Evolutionary conservation across 2,329 filamentous ascomycete species (phyloP), one percentile per base, ranked within the genome.

Genomic region (Arthrobotrys megalospora): DNA sequence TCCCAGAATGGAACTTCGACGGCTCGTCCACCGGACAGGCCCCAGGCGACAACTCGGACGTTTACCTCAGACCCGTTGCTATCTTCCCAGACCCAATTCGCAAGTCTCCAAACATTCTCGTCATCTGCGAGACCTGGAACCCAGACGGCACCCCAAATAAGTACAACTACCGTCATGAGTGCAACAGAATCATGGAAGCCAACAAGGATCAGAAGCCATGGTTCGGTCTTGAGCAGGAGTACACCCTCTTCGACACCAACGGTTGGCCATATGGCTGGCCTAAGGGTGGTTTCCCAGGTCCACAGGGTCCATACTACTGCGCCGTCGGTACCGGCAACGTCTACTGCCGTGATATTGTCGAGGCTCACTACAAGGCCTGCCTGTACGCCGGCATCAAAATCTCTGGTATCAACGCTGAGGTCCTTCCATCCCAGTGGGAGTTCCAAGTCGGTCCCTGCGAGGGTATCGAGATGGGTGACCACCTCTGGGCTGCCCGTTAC

Each of bases 171-270:
- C 93, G 96, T 82, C 92, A 97, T 85, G 95, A 98, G 84, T 92
- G 91, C 83, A 90, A 90, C 84, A 92, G 96, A 86, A 88, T 97
- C 83, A 97, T 98, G 93, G 90, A 96, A 86, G 89, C 91, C 80
- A 91, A 97, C 86, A 91, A 91, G 85, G 88, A 90, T 73, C 91
- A 95, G 83, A 88, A 92, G 85, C 94, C 96, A 84, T 98, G 95
- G 96, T 99, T 98, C 86, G 96, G 96, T 86, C 91, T 99, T 16
- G 95, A 97, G 85, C 95, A 98, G 85, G 95, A 98, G 86, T 98
- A 98, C 89, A 98, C 93, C 79, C 91, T 96, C 53, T 91, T 98
- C 82, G 94, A 95, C 84, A 86, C 90, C 82, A 90, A 91, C 82
- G 92, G 94, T 85, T 92, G 93, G 87, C 96, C 96, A 69, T 97